Evolutionary conservation across 1,139 yeast species (phyloP).

Genomic region (Diutina catenulata): DNA sequence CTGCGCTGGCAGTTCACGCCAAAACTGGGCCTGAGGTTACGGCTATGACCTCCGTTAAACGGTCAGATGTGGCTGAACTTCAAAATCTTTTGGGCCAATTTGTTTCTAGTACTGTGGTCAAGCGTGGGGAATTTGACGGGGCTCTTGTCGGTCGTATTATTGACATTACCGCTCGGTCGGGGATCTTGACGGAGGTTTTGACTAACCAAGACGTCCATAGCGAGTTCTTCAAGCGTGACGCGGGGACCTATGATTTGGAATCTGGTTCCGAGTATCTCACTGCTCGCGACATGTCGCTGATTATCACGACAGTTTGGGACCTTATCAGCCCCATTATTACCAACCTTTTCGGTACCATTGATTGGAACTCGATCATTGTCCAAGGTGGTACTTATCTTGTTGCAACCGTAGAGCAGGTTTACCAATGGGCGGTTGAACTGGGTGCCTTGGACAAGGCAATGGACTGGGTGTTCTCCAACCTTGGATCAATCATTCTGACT

Average conservation of each 20-base stretch:
- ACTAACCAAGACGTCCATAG: too few species aligned
- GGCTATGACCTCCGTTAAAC: too few species aligned
- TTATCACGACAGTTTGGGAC: neutral
- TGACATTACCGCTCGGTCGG: too few species aligned
- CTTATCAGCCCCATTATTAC: neutral
- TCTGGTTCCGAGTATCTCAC: neutral
- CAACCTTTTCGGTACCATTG: neutral
- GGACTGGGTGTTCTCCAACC: neutral
- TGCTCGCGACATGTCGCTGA: neutral
- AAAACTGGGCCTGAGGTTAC: too few species aligned
- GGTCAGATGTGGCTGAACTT: too few species aligned
- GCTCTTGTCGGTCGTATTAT: too few species aligned
- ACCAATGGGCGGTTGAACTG: neutral
- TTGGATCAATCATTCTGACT: neutral
- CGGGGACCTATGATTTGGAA: neutral
- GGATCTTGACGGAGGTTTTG: too few species aligned
- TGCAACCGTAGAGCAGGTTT: neutral
- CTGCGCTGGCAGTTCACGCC: too few species aligned
- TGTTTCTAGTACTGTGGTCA: too few species aligned
- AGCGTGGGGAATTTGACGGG: too few species aligned
- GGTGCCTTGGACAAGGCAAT: neutral
- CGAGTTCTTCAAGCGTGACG: too few species aligned
- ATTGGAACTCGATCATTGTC: slow-evolving; percentile 2
- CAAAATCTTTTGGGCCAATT: too few species aligned
- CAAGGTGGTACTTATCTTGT: slow-evolving; percentile 1